Evolutionary conservation across 345 rosid species (phyloP), one percentile per base, ranked within the genome.

Genomic region (Xanthoceras sorbifolium): DNA sequence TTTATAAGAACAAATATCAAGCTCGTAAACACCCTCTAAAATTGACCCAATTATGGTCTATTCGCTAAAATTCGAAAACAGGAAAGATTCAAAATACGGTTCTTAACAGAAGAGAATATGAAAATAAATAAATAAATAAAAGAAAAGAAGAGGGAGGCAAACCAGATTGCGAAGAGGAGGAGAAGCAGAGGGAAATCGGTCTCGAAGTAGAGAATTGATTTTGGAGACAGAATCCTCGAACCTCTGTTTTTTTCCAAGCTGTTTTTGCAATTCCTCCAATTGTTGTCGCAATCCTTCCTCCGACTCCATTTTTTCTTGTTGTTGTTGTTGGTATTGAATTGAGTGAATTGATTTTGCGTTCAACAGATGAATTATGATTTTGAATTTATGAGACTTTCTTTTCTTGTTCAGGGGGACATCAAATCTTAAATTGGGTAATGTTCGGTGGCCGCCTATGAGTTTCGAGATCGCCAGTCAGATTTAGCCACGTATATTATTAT

Each of bases 181-280:
- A 64, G 97, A 86, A 67, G 96, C 89, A 9, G 93, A 89, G 20
- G 85, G 60, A 80, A 87, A 93, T 59, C 70, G 86, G 52, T 79
- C 77, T 34, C 64, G 87, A 60, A 90, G 85, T 11, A 91, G 90
- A 59, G 86, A 82, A 75, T 82, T 86, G 78, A 93, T 80, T 26
- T 91, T 89, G 55, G 86, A 84, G 62, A 95, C 91, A 6, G 99
- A 85, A 7, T 89, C 88, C 76, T 95, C 98, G 82, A 95, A 93
- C 79, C 78, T 89, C 76, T 82, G 91, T 80, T 93, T 95, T 86
- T 92, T 93, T 48, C 84, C 90, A 0, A 95, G 88, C 86, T 87
- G 97, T 80, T 84, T 93, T 84, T 88, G 92, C 77, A 90, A 85
- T 78, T 93, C 98, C 70, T 90, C 93, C 26, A 93, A 79, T 76